Conservation (phyloP, 2,329 filamentous ascomycete genomes). For the Phaeosphaeria sp. region DNA sequence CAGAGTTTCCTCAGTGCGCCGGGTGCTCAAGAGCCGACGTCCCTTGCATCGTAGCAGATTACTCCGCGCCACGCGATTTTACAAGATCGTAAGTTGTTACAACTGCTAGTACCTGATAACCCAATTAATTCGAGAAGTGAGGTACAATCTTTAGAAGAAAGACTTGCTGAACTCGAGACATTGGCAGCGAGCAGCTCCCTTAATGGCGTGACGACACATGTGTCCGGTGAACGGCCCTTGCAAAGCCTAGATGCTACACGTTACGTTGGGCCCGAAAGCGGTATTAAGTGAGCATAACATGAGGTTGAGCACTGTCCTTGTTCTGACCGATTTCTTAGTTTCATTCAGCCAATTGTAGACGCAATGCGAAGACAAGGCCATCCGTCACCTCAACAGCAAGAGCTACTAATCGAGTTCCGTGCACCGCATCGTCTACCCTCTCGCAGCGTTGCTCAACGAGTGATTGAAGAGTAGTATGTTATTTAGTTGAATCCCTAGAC, state of each 20-base stretch:
- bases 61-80: not conserved
- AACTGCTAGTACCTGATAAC: not conserved
- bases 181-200: no score
- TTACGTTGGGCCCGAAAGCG: no score
- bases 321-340: no score
- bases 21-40: not conserved
- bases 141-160: not conserved
- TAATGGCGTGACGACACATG: no score
- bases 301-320: no score
- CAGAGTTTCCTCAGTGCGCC: not conserved
- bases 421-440: not conserved
- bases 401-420: not conserved
- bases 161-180: not conserved
- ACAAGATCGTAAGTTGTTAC: not conserved
- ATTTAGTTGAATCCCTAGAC: not conserved
- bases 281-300: no score
- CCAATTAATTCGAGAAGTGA: not conserved
- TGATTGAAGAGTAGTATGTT: no score
- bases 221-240: no score
- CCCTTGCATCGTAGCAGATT: not conserved
- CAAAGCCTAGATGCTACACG: no score
- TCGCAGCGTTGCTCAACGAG: no score
- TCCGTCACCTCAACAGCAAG: not conserved
- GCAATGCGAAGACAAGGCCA: not conserved
- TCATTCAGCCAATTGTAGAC: not conserved